These are phyloP conservation scores for Pseudocercospora eumusae DNA, from an alignment of 2,329 filamentous ascomycete genomes.

Conservation along the genomic window DNA sequence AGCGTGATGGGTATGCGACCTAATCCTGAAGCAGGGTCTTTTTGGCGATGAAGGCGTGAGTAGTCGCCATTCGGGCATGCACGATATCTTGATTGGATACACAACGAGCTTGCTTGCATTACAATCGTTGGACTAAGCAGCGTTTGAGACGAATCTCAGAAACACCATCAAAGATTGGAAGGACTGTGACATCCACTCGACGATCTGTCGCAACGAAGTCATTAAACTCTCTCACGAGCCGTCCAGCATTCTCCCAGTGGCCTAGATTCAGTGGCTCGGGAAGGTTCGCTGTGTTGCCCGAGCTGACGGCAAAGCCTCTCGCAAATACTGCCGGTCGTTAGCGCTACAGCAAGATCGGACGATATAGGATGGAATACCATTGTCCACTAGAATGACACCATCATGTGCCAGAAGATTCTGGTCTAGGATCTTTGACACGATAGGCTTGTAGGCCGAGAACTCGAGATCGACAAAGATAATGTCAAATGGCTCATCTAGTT, in stretches of 20 bases:
- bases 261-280: neutral
- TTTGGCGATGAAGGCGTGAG: no score
- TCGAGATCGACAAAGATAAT: neutral
- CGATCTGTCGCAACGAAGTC: neutral
- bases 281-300: neutral
- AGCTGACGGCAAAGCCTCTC: neutral
- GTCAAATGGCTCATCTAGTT: neutral
- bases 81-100: no score
- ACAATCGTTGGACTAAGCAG: neutral
- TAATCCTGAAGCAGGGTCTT: no score
- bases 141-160: neutral
- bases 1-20: no score
- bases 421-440: neutral
- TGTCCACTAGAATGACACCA: neutral
- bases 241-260: neutral
- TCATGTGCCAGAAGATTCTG: neutral
- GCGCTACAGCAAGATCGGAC: neutral
- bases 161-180: neutral
- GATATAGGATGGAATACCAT: neutral
- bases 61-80: no score
- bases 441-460: neutral
- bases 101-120: neutral
- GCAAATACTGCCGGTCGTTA: neutral
- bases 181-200: neutral
- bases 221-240: neutral